Conservation (phyloP, 495 filamentous ascomycete genomes). For the Mytilinidion resinicola region DNA sequence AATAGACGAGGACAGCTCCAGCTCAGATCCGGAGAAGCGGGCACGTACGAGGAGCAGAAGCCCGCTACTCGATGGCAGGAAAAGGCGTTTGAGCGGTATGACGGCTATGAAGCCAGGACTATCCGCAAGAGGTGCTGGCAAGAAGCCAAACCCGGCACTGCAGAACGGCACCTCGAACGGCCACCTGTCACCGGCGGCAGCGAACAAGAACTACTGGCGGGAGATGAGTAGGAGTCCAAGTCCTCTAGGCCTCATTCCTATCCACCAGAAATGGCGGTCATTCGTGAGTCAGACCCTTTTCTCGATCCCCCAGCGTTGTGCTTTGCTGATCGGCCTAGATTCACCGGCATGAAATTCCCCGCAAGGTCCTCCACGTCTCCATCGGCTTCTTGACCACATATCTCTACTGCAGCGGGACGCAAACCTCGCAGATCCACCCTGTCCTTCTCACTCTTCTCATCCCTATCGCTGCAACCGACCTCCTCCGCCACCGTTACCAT, state of each 20-base stretch:
- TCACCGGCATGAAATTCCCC: constrained; percentile 71
- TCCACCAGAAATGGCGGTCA: constrained; percentile 68
- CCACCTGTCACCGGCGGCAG: constrained; percentile 60
- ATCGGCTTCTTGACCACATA: constrained; percentile 89
- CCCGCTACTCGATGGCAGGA: constrained; percentile 28
- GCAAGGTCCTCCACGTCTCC: constrained; percentile 77
- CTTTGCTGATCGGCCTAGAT: constrained; percentile 34
- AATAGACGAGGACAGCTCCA: constrained; percentile 27
- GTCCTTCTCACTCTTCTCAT: constrained; percentile 74
- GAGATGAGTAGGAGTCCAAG: constrained; percentile 82
- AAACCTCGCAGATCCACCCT: constrained; percentile 69
- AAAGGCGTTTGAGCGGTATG: constrained; percentile 27
- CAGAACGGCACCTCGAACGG: constrained; percentile 49
- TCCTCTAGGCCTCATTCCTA: constrained; percentile 89
- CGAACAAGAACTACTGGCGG: constrained; percentile 57
- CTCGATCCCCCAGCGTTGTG: no score
- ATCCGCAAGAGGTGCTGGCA: constrained; percentile 6
- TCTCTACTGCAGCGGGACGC: constrained; percentile 70
- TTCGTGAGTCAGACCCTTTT: constrained; percentile 44
- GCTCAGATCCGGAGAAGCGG: constrained; percentile 33
- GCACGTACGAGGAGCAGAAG: constrained; percentile 32
- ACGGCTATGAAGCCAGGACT: constrained; percentile 19
- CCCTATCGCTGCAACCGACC: constrained; percentile 79
- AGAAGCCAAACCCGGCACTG: constrained; percentile 17
- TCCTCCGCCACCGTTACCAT: constrained; percentile 71